Percentiles rank a stretch among this genome's conserved stretches.
phyloP scores from a whole-genome alignment of 345 rosid species.

The Schrenkiella parvula region DNA sequence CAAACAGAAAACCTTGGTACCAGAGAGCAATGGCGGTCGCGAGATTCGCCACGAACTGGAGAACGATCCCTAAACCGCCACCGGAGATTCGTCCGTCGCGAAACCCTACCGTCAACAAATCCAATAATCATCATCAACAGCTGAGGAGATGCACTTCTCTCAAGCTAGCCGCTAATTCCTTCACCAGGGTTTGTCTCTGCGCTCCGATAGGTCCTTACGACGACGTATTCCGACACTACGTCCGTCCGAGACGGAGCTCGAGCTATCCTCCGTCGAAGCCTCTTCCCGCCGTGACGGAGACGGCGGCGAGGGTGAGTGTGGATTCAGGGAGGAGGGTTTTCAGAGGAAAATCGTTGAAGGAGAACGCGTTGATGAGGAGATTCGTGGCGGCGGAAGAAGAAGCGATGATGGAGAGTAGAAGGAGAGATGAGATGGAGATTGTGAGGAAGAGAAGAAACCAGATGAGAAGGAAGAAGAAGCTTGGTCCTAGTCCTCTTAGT shows the following conservation, averaged over 20 bases:
- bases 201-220: conserved; percentile 87
- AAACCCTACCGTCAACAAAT: conserved; percentile 44
- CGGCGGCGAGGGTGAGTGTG: conserved; percentile 32
- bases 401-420: conserved; percentile 77
- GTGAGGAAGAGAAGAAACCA: conserved; percentile 64
- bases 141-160: conserved; percentile 72
- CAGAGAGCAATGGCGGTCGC: conserved; percentile 88
- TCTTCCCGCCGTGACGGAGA: conserved; percentile 24
- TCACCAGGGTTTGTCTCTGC: conserved; percentile 87
- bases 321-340: conserved; percentile 70
- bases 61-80: conserved; percentile 42
- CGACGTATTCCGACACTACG: conserved; percentile 66
- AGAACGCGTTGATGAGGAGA: conserved; percentile 87
- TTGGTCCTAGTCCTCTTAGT: conserved; percentile 89
- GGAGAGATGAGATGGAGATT: conserved; percentile 82
- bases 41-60: conserved; percentile 48
- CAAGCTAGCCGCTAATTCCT: conserved; percentile 60
- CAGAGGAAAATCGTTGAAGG: conserved; percentile 83
- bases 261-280: conserved; percentile 78
- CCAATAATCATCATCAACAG: conserved; percentile 32
- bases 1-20: conserved; percentile 87
- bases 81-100: conserved; percentile 31
- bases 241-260: conserved; percentile 82
- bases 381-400: conserved; percentile 88
- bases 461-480: conserved; percentile 62